Evolutionary conservation across 2,329 filamentous ascomycete species (phyloP), one percentile per base, ranked within the genome.

Genomic region (Elsinoe perseae): DNA sequence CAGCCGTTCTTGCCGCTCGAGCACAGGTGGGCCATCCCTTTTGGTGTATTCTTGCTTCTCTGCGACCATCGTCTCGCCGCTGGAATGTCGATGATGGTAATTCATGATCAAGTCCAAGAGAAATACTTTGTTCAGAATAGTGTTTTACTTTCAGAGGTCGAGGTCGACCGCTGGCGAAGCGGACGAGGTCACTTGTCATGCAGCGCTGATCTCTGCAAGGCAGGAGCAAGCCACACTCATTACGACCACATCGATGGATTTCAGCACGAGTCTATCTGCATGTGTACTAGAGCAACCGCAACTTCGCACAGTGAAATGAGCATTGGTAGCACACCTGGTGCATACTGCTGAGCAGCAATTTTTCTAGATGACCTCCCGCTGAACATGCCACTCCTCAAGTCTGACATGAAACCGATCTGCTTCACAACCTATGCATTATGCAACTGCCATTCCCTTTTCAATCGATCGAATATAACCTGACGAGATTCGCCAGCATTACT

Each of bases 371-470:
- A n/a, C n/a, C n/a, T n/a, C n/a, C n/a, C n/a, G n/a, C n/a, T n/a
- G 23, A 9, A 21, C 18, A 25, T 23, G 20, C 44, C 44, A 14
- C 14, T 50, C 44, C 27, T 27, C 12, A 8, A 32, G 5, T 32
- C 27, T 50, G 25, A 50, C 44, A 18, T 10, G n/a, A 50, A 50
- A 10, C 44, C 44, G 4, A 27, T 30, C 25, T 50, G 44, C 44
- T 50, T 50, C 4, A 50, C 44, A 21, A 50, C 30, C 44, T 27
- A 32, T 3, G 44, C 44, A 50, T 50, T 50, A 16, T 50, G 44
- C 14, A 50, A 16, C 16, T 50, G 4, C 44, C 44, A 50, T 16
- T 50, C 44, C 16, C 25, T 30, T 23, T 50, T 27, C 14, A 27
- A 2, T 20, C 44, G 14, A 18, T 30, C 44, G 18, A 50, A 32